Percentiles rank a stretch among this genome's conserved stretches.
phyloP scores from a whole-genome alignment of 2,329 filamentous ascomycete species.

The Leptosphaerulina australis region DNA sequence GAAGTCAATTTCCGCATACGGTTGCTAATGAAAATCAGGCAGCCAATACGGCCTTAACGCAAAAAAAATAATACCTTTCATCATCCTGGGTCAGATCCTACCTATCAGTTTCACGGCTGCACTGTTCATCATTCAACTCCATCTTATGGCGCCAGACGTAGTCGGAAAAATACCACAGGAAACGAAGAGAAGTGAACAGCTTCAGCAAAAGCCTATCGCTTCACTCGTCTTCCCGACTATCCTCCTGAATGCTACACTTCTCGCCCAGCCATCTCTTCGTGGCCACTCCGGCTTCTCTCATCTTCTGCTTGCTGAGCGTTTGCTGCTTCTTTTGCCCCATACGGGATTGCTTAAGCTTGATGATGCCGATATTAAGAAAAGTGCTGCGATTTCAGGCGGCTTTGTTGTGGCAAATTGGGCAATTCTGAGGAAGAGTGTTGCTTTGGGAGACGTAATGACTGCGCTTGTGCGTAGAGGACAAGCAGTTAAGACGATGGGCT shows the following conservation, averaged over 20 bases:
- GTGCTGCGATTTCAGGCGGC: conserved; percentile 31
- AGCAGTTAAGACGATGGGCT: conserved; percentile 36
- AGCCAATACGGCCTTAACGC: conserved; percentile 18
- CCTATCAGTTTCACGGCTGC: conserved; percentile 36
- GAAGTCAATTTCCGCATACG: too few species aligned
- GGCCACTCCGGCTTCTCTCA: conserved; percentile 26
- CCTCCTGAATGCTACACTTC: conserved; percentile 32
- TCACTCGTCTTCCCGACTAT: conserved; percentile 34
- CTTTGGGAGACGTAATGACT: conserved; percentile 8
- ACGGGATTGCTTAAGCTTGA: conserved; percentile 23
- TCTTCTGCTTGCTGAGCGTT: conserved; percentile 27
- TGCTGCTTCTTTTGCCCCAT: conserved; percentile 34
- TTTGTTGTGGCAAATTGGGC: conserved; percentile 33
- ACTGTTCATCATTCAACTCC: conserved; percentile 37
- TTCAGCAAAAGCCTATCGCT: conserved; percentile 19
- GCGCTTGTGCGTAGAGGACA: conserved; percentile 20
- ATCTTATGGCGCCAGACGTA: conserved; percentile 29
- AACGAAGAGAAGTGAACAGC: neutral
- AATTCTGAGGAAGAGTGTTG: conserved; percentile 26
- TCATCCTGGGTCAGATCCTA: conserved; percentile 39
- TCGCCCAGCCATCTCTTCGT: conserved; percentile 28
- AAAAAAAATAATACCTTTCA: conserved; percentile 27
- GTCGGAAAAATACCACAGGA: neutral
- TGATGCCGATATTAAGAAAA: conserved; percentile 26
- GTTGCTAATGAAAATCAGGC: conserved; percentile 9